Evolutionary conservation across 1,284 basidiomycete genomes (phyloP), one percentile per base, ranked within the genome.

Genomic region (Peniophora sp.): DNA sequence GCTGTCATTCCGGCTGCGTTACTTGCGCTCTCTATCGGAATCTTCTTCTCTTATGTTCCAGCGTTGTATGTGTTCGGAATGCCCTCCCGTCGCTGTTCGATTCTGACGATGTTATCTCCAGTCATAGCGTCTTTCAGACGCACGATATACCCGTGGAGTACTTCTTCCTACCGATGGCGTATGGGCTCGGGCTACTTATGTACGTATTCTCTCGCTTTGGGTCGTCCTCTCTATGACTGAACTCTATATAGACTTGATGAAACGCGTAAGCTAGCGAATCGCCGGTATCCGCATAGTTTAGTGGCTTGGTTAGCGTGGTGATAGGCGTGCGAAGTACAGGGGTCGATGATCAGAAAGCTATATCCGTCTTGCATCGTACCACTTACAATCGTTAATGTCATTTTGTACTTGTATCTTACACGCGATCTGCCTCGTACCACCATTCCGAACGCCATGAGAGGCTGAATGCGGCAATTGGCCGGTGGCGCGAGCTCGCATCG

Each of bases 1-100:
- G 73, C 68, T 54, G 60, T 76, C 43, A 66, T 77, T 49, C 75
- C 74, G 3, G 75, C 79, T 0, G 76, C 78, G 60, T 52, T 69
- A 3, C 54, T 64, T 8, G 71, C 74, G 0, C 62, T 81, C 2
- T 62, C 55, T 6, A 68, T 80, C 52, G 71, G 67, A 3, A 68
- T 72, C 59, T 81, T 81, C 69, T 80, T 82, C 69, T 70, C 64
- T 42, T 80, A 79, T 53, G 63, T 77, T 17, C 72, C 73, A 3
- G 73, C 72, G 66, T 77, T 79, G 62, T 62, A 48, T 50, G 61
- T 53, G 10, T 15, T 36, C 12, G n/a, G 24, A 14, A 24, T 48
- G 1, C 18, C 27, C 22, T 23, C 42, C 27, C 46, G 34, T 37
- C 48, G 52, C 56, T 53, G 49, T 60, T n/a, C n/a, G 54, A 55